These are phyloP conservation scores for Ophiorrhiza pumila DNA, from an alignment of 257 asterid genomes.

Conservation along the genomic window DNA sequence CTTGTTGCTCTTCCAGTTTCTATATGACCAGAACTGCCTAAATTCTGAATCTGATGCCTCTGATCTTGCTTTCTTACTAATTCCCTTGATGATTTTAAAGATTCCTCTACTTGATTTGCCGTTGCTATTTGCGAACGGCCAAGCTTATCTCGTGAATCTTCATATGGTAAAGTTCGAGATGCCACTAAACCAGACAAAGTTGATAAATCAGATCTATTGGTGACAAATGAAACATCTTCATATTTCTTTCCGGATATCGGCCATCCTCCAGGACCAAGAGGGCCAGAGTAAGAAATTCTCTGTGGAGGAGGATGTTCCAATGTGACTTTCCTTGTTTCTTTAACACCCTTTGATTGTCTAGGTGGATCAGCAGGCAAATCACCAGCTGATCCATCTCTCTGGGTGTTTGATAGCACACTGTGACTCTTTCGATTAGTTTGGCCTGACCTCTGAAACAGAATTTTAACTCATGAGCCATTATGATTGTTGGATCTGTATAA, in stretches of 20 bases:
- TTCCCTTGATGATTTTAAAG: conserved; percentile 41
- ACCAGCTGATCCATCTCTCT: conserved; percentile 32
- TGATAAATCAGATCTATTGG: conserved; percentile 37
- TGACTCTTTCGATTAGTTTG: conserved; percentile 42
- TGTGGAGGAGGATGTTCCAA: conserved; percentile 29
- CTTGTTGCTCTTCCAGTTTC: conserved; percentile 41
- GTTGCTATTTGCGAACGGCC: conserved; percentile 30
- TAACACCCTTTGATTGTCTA: conserved; percentile 26
- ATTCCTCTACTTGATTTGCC: conserved; percentile 33
- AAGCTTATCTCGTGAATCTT: conserved; percentile 34
- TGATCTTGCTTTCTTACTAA: conserved; percentile 41
- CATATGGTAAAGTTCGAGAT: conserved; percentile 45
- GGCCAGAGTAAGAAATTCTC: conserved; percentile 60
- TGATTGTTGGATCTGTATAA: not conserved
- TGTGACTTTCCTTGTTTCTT: conserved; percentile 36
- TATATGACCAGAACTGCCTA: conserved; percentile 36
- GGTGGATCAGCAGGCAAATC: conserved; percentile 35
- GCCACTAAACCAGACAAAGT: conserved; percentile 45
- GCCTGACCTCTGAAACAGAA: conserved; percentile 48
- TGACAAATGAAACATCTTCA: conserved; percentile 29
- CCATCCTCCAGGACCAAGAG: conserved; percentile 61
- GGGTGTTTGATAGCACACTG: conserved; percentile 38
- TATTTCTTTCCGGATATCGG: conserved; percentile 36
- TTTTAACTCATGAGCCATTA: not conserved
- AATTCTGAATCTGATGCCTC: conserved; percentile 27